Base-by-base conservation (phyloP, 1,284 basidiomycete species). In the Malassezia slooffiae region DNA sequence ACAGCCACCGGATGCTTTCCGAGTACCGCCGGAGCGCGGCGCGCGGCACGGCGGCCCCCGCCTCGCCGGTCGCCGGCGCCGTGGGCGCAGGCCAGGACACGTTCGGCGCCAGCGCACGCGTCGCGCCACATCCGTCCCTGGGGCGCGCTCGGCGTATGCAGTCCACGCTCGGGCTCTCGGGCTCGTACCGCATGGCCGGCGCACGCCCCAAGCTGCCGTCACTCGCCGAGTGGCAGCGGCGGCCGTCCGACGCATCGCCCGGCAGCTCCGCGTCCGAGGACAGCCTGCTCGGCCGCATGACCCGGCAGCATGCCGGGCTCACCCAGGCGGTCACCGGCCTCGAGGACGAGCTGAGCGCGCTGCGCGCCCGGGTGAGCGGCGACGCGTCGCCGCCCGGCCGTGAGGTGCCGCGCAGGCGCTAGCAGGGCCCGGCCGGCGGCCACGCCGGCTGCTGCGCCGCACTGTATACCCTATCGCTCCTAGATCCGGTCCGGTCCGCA, bases 1-100 rank as follows among this genome's bases (percentile, higher is more conserved):
- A 60, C 43, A 60, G 57, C 31, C 53, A 55, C 12, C 58, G 62
- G 45, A 65, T 59, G 43, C 53, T 65, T 9, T 60, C 58, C 27
- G 60, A 63, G 44, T 67, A 65, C 37, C 58, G 64, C 27, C 57
- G 54, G 29, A 55, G 49, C 27, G 22, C 29, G 21, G 19, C 5
- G 16, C 57, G 54, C 32, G 57, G 49, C 27, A 30, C 29, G 21
- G 19, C 5, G 16, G 32, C 11, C 5, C 15, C 7, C 24, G 28
- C 23, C 12, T n/a, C n/a, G n/a, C n/a, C n/a, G n/a, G n/a, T n/a
- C n/a, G n/a, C n/a, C n/a, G n/a, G n/a, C n/a, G n/a, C n/a, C n/a
- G n/a, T n/a, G n/a, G n/a, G n/a, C n/a, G n/a, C n/a, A n/a, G n/a
- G n/a, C n/a, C 40, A 48, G 13, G 46, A 48, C 28, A 36, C 46